phyloP scores from a whole-genome alignment of 2,329 filamentous ascomycete species.

The Aspergillus intermedius region DNA sequence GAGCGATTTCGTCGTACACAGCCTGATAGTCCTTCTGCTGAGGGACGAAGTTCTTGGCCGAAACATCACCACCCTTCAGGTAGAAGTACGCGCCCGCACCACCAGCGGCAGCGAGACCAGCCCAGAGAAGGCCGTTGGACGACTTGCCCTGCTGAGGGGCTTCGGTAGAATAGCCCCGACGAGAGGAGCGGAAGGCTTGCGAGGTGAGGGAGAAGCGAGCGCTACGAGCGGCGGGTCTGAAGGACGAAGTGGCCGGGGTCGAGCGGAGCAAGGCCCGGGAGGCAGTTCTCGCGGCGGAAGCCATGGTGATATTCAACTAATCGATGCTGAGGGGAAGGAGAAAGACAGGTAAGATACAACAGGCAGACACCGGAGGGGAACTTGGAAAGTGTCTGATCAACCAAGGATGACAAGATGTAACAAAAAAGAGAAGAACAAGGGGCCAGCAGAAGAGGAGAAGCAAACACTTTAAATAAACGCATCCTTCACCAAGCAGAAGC shows the following conservation, averaged over 20 bases:
- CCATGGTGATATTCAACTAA: slow-evolving; percentile 25
- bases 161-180: slow-evolving; percentile 73
- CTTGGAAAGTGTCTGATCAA: neutral
- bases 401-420: too few relatives aligned
- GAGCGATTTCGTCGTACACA: slow-evolving; percentile 83
- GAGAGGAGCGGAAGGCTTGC: slow-evolving; percentile 65
- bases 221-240: slow-evolving; percentile 47
- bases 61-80: slow-evolving; percentile 46
- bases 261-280: slow-evolving; percentile 39
- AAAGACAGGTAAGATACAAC: slow-evolving; percentile 1
- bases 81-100: slow-evolving; percentile 62
- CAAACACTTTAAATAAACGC: neutral
- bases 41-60: slow-evolving; percentile 57
- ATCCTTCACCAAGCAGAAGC: neutral
- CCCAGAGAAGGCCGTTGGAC: slow-evolving; percentile 50
- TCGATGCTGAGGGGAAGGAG: neutral
- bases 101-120: slow-evolving; percentile 53
- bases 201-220: slow-evolving; percentile 52
- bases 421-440: slow-evolving; percentile 8
- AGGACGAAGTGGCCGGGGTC: slow-evolving; percentile 28
- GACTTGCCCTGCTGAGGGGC: slow-evolving; percentile 45
- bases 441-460: slow-evolving; percentile 1
- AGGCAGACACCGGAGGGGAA: slow-evolving; percentile 2
- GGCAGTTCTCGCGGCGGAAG: slow-evolving; percentile 37
- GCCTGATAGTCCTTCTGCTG: slow-evolving; percentile 87